Percentiles rank a stretch among this genome's conserved stretches.
Conservation (phyloP, 345 rosid genomes). For the Hibiscus syriacus region DNA sequence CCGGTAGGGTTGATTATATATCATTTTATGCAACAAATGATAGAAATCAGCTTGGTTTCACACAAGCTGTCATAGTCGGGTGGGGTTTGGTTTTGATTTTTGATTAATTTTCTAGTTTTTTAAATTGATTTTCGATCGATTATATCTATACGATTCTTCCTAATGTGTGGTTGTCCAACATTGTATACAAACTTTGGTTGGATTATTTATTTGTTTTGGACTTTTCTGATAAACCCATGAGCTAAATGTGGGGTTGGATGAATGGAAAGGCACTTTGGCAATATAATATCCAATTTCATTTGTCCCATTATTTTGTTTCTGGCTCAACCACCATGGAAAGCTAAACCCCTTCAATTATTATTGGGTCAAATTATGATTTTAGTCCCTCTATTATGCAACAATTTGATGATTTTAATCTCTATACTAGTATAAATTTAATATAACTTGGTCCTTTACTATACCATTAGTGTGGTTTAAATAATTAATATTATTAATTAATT, state of each 20-base stretch:
- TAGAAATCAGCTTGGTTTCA: not conserved
- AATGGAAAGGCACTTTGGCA: not conserved
- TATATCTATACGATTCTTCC: slow-evolving; percentile 14
- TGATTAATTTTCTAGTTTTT: slow-evolving; percentile 23
- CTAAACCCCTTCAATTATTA: not conserved
- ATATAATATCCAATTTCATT: not conserved
- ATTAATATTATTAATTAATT: too few relatives aligned
- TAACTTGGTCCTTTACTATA: not conserved
- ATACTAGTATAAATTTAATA: not conserved
- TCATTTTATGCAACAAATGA: not conserved
- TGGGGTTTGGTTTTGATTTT: not conserved
- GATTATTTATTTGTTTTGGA: not conserved
- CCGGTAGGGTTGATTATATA: not conserved
- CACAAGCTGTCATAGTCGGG: not conserved
- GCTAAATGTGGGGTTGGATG: not conserved
- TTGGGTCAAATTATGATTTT: not conserved
- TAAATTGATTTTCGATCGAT: not conserved
- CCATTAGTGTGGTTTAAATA: too few relatives aligned
- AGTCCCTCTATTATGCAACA: not conserved
- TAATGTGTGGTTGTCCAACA: slow-evolving; percentile 10
- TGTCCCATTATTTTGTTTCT: not conserved
- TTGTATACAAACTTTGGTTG: not conserved
- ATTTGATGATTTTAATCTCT: too few relatives aligned
- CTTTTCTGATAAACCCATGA: not conserved
- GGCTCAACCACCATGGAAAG: slow-evolving; percentile 3